These are phyloP conservation scores for Fusarium sp. DNA, from an alignment of 2,329 filamentous ascomycete genomes.

Conservation along the genomic window DNA sequence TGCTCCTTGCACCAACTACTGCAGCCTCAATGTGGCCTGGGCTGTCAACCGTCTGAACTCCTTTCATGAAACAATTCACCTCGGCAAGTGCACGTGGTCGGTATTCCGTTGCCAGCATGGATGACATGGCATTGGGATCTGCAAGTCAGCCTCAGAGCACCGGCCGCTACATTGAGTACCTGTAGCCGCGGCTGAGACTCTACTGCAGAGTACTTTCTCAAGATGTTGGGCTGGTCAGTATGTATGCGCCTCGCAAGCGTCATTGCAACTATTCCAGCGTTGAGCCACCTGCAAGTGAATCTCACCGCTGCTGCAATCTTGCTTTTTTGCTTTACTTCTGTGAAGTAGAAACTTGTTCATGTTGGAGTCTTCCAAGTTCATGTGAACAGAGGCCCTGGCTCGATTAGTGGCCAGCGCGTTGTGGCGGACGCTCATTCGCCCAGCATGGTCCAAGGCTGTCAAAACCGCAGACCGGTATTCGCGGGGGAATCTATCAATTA, in stretches of 20 bases:
- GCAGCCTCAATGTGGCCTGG: not conserved
- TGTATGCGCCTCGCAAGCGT: not conserved
- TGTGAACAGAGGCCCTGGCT: constrained; percentile 11
- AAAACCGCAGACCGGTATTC: constrained; percentile 10
- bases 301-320: constrained; percentile 32
- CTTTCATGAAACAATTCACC: constrained; percentile 28
- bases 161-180: not conserved
- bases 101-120: constrained; percentile 2
- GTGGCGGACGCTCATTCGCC: constrained; percentile 46
- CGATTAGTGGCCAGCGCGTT: constrained; percentile 42
- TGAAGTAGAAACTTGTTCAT: constrained; percentile 6
- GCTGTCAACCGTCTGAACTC: constrained; percentile 10
- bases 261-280: not conserved
- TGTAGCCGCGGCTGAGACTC: constrained; percentile 7
- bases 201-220: constrained; percentile 9
- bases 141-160: constrained; percentile 3
- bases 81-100: constrained; percentile 20
- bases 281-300: constrained; percentile 15
- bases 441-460: constrained; percentile 21
- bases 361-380: constrained; percentile 14
- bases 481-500: constrained; percentile 18
- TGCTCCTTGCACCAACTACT: not conserved
- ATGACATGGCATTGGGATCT: constrained; percentile 10
- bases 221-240: not conserved
- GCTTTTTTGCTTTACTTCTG: constrained; percentile 10